These are phyloP conservation scores for Yarrowia deformans DNA, from an alignment of 805 yeast species.

Conservation along the genomic window DNA sequence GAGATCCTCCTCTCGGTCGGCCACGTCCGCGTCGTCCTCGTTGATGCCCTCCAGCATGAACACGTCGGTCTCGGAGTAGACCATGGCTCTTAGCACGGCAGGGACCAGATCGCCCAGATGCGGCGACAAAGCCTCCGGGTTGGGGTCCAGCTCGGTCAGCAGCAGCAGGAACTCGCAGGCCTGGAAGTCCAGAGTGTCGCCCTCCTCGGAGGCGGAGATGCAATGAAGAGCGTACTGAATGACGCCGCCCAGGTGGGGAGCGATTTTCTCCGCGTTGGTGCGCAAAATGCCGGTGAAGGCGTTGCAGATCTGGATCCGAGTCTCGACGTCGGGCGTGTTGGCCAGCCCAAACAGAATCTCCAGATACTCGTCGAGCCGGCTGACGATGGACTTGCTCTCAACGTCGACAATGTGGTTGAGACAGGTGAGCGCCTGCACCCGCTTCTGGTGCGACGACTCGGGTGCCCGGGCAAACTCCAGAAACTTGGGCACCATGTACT, in stretches of 20 bases:
- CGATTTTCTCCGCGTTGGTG: constrained; percentile 77
- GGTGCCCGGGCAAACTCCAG: constrained; percentile 57
- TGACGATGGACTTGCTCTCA: constrained; percentile 68
- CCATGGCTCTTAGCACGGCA: constrained; percentile 79
- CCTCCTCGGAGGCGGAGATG: constrained; percentile 61
- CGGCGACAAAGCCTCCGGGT: constrained; percentile 50
- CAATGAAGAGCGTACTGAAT: constrained; percentile 83
- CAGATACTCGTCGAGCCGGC: constrained; percentile 71
- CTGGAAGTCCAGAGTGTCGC: constrained; percentile 76
- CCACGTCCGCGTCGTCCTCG: constrained; percentile 76
- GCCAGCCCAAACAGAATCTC: constrained; percentile 74
- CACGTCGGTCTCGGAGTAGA: constrained; percentile 82
- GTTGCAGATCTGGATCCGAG: constrained; percentile 76
- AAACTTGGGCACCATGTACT: constrained; percentile 70
- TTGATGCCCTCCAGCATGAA: constrained; percentile 69
- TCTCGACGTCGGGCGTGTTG: constrained; percentile 61
- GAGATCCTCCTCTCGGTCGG: constrained; percentile 87
- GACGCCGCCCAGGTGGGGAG: constrained; percentile 86
- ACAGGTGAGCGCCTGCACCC: constrained; percentile 71
- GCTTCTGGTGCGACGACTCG: constrained; percentile 55
- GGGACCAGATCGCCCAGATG: constrained; percentile 75
- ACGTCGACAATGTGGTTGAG: constrained; percentile 77
- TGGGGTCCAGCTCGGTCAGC: constrained; percentile 70
- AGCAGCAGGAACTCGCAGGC: constrained; percentile 91
- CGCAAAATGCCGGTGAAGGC: constrained; percentile 77